A percentile compares a stretch with the other conserved stretches of the same genome.
These are phyloP conservation scores for Lipomyces orientalis DNA, from an alignment of 805 yeast genomes.

Conservation along the genomic window DNA sequence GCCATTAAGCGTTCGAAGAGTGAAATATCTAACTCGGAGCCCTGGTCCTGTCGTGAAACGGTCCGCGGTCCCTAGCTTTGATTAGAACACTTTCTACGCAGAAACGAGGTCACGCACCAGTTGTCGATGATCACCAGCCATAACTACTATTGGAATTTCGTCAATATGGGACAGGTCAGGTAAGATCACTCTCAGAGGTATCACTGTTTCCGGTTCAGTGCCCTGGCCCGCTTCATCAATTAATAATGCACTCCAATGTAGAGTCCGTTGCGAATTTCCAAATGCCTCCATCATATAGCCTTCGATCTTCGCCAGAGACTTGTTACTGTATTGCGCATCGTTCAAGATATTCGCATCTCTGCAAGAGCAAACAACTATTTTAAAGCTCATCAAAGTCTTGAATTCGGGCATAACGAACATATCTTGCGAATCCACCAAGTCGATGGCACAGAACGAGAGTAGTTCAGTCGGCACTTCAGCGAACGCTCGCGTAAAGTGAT, in stretches of 20 bases:
- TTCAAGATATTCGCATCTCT: conserved; percentile 24
- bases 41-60: conserved; percentile 19
- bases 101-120: conserved; percentile 13
- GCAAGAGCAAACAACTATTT: conserved; percentile 34
- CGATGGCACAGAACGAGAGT: conserved; percentile 28
- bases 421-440: conserved; percentile 23
- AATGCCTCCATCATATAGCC: conserved; percentile 22
- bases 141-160: conserved; percentile 27
- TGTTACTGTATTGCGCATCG: conserved; percentile 30
- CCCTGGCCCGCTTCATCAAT: conserved; percentile 37
- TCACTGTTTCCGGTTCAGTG: conserved; percentile 31
- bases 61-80: conserved; percentile 30
- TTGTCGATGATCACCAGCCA: conserved; percentile 37
- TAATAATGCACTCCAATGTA: conserved; percentile 34
- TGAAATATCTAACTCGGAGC: conserved; percentile 29
- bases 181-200: conserved; percentile 28
- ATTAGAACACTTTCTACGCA: not conserved
- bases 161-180: conserved; percentile 18
- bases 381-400: conserved; percentile 16
- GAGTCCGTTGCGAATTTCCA: not conserved
- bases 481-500: conserved; percentile 22
- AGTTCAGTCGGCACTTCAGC: conserved; percentile 31
- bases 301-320: conserved; percentile 22
- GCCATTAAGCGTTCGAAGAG: conserved; percentile 33
- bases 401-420: conserved; percentile 32